These are phyloP conservation scores for Xylaria cubensis DNA, from an alignment of 495 filamentous ascomycete genomes.

Conservation along the genomic window DNA sequence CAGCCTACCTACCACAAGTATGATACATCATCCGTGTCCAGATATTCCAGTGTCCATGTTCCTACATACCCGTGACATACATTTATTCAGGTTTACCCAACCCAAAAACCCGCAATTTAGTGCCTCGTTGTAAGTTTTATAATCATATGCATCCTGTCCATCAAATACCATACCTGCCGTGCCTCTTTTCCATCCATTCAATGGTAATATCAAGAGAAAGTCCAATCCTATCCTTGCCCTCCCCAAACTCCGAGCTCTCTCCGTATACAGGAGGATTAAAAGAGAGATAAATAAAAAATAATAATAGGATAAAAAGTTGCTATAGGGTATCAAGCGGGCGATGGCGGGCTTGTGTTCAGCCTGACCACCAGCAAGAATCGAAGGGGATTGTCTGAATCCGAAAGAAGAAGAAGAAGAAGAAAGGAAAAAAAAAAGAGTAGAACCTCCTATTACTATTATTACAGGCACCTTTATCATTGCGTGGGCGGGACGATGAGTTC, in stretches of 20 bases:
- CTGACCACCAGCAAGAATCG: conserved; percentile 12
- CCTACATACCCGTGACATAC: not conserved
- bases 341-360: not conserved
- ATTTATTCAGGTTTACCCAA: not conserved
- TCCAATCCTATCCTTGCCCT: not conserved
- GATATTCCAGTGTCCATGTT: not conserved
- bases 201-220: not conserved
- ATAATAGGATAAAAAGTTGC: conserved; percentile 7
- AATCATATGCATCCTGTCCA: conserved; percentile 2
- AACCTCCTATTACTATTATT: conserved; percentile 5
- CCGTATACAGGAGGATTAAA: not conserved
- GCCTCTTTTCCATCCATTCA: not conserved
- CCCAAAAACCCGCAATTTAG: not conserved
- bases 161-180: not conserved
- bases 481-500: not conserved
- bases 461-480: conserved; percentile 5
- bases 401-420: not conserved
- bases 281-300: conserved; percentile 10
- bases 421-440: not conserved
- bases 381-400: conserved; percentile 1
- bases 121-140: conserved; percentile 5
- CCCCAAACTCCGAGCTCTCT: conserved; percentile 7
- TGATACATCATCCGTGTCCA: not conserved
- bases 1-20: not conserved
- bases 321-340: conserved; percentile 25